Conservation (phyloP, 176 grass and related monocot genomes). For the Miscanthus lutarioriparius region DNA sequence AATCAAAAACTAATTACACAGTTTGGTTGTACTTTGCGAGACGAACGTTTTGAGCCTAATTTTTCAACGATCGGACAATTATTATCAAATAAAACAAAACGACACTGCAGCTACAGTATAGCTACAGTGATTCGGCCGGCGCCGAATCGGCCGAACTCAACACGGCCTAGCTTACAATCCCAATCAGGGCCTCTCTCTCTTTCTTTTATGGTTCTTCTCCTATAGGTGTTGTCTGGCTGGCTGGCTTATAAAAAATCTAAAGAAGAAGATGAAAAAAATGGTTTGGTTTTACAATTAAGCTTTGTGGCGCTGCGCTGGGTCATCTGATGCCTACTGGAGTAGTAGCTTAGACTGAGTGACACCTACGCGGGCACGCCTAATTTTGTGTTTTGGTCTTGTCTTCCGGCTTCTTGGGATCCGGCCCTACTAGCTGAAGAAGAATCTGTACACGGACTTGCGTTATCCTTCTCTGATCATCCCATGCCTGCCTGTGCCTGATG, state of each 20-base stretch:
- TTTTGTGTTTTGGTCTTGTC: not conserved
- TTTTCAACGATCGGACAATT: too few species aligned
- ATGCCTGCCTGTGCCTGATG: not conserved
- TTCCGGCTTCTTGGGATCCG: slow-evolving; percentile 26
- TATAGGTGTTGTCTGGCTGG: slow-evolving; percentile 4
- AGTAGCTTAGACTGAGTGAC: slow-evolving; percentile 23
- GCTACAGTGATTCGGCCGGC: too few species aligned
- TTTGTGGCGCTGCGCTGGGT: slow-evolving; percentile 43
- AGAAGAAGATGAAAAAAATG: slow-evolving; percentile 8
- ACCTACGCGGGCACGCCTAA: slow-evolving; percentile 9
- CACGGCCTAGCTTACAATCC: too few species aligned
- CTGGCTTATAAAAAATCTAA: slow-evolving; percentile 7
- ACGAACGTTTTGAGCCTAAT: too few species aligned
- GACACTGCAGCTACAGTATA: too few species aligned
- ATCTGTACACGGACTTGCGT: slow-evolving; percentile 50
- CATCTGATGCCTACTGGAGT: slow-evolving; percentile 28
- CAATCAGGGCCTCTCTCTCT: slow-evolving; percentile 18
- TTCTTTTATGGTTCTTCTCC: too few species aligned
- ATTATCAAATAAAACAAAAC: too few species aligned
- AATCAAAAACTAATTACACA: too few species aligned
- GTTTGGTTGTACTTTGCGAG: too few species aligned
- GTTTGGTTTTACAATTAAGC: slow-evolving; percentile 41
- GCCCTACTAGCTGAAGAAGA: slow-evolving; percentile 43
- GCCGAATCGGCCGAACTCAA: too few species aligned
- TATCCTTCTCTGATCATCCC: not conserved